These are phyloP conservation scores for Lophium mytilinum DNA, from an alignment of 495 filamentous ascomycete species.

Conservation along the genomic window DNA sequence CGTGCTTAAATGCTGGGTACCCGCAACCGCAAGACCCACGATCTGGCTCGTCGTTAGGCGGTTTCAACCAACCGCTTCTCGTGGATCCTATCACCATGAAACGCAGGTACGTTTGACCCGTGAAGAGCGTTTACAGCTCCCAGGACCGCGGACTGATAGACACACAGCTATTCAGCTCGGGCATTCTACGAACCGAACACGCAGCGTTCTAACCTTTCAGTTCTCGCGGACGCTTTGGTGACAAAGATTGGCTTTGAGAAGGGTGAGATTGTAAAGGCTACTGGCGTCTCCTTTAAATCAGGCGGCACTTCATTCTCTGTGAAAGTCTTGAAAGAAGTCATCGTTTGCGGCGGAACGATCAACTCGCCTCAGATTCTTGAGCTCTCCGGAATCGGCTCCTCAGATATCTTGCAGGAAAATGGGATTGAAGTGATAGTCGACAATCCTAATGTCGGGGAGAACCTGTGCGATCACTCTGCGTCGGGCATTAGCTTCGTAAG, in stretches of 20 bases:
- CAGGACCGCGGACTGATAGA: constrained; percentile 12
- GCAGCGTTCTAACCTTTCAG: constrained; percentile 37
- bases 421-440: constrained; percentile 16
- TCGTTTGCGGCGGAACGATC: constrained; percentile 19
- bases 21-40: constrained; percentile 17
- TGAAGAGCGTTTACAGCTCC: too few species aligned
- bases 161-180: constrained; percentile 14
- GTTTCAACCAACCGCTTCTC: constrained; percentile 37
- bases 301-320: constrained; percentile 15
- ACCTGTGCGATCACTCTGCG: constrained; percentile 22
- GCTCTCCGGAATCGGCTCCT: constrained; percentile 20
- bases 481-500: constrained; percentile 3
- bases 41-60: constrained; percentile 32
- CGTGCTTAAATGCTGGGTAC: constrained; percentile 10
- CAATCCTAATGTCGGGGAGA: constrained; percentile 18
- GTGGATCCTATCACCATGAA: constrained; percentile 35
- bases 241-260: constrained; percentile 40
- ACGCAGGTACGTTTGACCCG: constrained; percentile 8
- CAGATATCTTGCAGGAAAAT: constrained; percentile 1
- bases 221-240: constrained; percentile 42
- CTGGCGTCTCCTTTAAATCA: constrained; percentile 14
- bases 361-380: constrained; percentile 22
- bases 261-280: constrained; percentile 18
- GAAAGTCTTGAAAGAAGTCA: constrained; percentile 18
- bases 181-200: constrained; percentile 22